Evolutionary conservation across 2,329 filamentous ascomycete species (phyloP).

Genomic region (Sarocladium oryzae): DNA sequence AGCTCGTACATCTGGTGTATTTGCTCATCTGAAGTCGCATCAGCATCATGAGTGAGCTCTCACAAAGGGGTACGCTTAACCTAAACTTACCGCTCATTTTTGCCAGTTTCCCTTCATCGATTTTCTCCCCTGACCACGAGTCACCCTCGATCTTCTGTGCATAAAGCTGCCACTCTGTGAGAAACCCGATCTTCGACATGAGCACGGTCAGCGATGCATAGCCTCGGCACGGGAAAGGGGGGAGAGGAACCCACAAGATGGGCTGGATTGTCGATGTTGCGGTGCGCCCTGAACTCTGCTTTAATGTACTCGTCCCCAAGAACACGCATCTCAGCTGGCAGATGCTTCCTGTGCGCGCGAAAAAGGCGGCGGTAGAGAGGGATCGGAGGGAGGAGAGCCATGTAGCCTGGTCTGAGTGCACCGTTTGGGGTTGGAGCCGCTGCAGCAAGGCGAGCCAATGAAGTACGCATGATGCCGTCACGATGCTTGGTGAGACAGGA

Average conservation of each 20-base stretch:
- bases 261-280: constrained; percentile 77
- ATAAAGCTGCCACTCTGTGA: constrained; percentile 95
- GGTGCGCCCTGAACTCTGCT: constrained; percentile 82
- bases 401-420: constrained; percentile 29
- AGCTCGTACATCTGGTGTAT: constrained; percentile 89
- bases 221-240: not conserved
- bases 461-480: constrained; percentile 20
- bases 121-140: constrained; percentile 73
- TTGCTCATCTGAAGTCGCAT: constrained; percentile 65
- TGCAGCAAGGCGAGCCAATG: constrained; percentile 28
- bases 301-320: constrained; percentile 92
- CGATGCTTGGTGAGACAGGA: not conserved
- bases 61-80: not conserved
- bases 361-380: constrained; percentile 84
- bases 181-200: constrained; percentile 72
- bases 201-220: not conserved
- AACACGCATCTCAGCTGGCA: constrained; percentile 68
- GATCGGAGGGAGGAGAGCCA: constrained; percentile 79
- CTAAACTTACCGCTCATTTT: constrained; percentile 80
- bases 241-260: constrained; percentile 62
- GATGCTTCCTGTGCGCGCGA: constrained; percentile 73
- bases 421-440: constrained; percentile 24
- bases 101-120: constrained; percentile 76
- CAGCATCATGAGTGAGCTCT: not conserved
- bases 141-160: constrained; percentile 89